Base-by-base conservation (phyloP, 208 protist genomes). In the Trypanosoma vivax region DNA sequence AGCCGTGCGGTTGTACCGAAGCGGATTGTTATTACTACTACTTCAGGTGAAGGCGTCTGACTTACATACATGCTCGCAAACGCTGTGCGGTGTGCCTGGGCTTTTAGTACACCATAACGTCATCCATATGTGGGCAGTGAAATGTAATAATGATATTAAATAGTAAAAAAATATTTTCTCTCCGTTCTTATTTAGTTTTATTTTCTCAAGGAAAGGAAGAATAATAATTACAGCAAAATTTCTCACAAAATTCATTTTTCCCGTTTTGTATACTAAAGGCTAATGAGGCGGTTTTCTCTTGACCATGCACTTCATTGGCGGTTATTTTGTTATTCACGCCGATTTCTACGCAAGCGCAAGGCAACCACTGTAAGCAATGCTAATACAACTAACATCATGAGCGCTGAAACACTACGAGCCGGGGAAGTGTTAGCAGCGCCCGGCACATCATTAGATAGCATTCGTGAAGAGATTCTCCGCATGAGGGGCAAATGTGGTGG, bases 391-490 rank as follows among this genome's bases (percentile, higher is more conserved):
- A 19, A 2, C 42, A n/a, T 45, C 34, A 24, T 52, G 14, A 29
- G 47, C 18, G 38, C 63, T 38, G 40, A 50, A 19, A 47, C 55
- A 28, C 30, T 71, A 43, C 43, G 58, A 13, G 48, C 54, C 30
- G 49, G 42, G 23, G 62, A 53, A 9, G 67, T 82, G 60, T 54
- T 63, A 48, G 67, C 70, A 50, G 70, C 80, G n/a, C 80, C 80
- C 31, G 40, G 60, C 0, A 72, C 65, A 18, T 80, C 75, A 7
- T 64, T 87, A 10, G 76, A 90, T 50, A 65, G 61, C n/a, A 84
- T 87, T 41, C 70, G 74, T 11, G n/a, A 58, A 18, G 55, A 90
- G 43, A 53, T 87, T 25, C 24, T 31, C 37, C 58, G 47, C 13
- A 65, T 65, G 58, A 48, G 58, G 2, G 27, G 24, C 19, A 18